Base-by-base conservation (phyloP, 2,329 filamentous ascomycete species). In the Stemphylium beticola region DNA sequence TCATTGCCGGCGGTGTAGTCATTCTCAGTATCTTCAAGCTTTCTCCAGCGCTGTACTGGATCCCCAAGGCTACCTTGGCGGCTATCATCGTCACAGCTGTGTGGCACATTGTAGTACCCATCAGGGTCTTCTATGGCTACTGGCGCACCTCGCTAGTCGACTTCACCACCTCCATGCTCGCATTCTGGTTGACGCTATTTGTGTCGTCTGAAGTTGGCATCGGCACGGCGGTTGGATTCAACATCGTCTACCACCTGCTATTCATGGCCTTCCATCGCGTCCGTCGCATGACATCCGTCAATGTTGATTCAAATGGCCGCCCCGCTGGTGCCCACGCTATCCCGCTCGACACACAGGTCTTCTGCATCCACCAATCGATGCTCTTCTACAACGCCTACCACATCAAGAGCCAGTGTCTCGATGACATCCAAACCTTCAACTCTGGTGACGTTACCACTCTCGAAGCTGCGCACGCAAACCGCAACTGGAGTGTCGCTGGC, bases 41-140 rank as follows among this genome's bases (percentile, higher is more conserved):
- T 33, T 83, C 82, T 0, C 82, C 82, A 0, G 82, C 83, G 0
- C 78, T 89, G 0, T 87, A 85, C 73, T 89, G 85, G 84, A 85
- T 89, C n/a, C 86, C 87, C 1, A 87, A 87, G 61, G 80, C 86
- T 0, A 87, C 84, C 0, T 77, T 89, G 1, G 82, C 86, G 0
- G 86, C 85, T 2, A 87, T 89, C 56, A 87, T 89, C 58, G 87
- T 88, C 60, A 85, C 83, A 55, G 86, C 86, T 5, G 85, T 88
- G 0, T 83, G 83, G 73, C 84, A 85, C 34, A 77, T 88, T 6
- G 84, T 88, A 39, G 82, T 83, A 0, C 80, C 84, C 0, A 81
- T 85, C 0, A 81, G 77, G 2, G 78, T 83, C 9, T 87, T 88
- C 66, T 87, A 87, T 70, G 77, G 78, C 12, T 88, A 85, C 74